Base-by-base conservation (phyloP, 2,329 filamentous ascomycete genomes). In the Aspergillus novofumigatus region DNA sequence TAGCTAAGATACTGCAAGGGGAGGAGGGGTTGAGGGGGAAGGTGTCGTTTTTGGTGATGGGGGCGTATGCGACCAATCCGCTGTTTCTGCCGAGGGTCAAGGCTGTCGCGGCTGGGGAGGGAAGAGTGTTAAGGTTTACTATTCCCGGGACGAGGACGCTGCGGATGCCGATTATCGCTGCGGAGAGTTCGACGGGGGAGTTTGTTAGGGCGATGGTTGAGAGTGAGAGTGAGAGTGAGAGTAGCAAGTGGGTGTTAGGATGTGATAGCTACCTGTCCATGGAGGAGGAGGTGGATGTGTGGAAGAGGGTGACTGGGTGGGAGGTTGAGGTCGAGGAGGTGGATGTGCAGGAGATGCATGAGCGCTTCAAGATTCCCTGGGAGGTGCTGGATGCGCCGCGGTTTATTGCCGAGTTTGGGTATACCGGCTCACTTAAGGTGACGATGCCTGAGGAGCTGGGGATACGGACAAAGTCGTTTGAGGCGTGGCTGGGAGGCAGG, bases 191-290 rank as follows among this genome's bases (percentile, higher is more conserved):
- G 28, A 78, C 77, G 0, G 80, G 80, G 0, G 65, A 67, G 0
- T 81, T 80, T 38, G 78, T 81, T 1, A 69, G 66, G 10, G 74
- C 77, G 0, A 65, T 82, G 25, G 45, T 81, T 35, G 62, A 65
- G 45, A 66, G 74, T 23, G 64, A 62, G 0, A 59, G 25, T 28
- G 26, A 29, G 4, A 11, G 3, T 11, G 28, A 0, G 72, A 75
- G 0, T n/a, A n/a, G n/a, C n/a, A 76, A 68, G 1, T 79, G 76
- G 28, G 65, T 83, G 1, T 62, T 81, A 1, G 80, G 78, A 0
- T 81, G 78, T 54, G 75, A 80, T 50, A 73, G 69, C 49, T 69
- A 73, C 49, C 50, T 77, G 8, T 72, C 65, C 0, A 54, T 77
- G 0, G 60, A 56, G 0, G 68, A 80, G 38, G 61, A 69, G 1